phyloP scores from a whole-genome alignment of 2,329 filamentous ascomycete genomes.

The Ceratocystis cubensis region DNA sequence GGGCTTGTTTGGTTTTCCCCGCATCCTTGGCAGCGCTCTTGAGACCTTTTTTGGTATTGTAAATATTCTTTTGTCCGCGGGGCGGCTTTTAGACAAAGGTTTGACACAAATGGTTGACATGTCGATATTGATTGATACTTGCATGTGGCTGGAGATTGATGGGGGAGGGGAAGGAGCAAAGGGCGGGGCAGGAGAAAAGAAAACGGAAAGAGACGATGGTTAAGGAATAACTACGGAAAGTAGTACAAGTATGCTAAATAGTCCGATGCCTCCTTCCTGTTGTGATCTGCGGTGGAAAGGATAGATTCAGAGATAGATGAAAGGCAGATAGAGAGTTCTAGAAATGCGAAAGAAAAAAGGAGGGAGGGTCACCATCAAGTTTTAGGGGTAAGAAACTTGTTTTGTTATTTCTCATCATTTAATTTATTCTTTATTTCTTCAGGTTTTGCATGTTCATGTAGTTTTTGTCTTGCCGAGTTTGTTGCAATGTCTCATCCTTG shows the following conservation, averaged over 20 bases:
- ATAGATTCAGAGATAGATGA: background rate
- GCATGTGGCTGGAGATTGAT: background rate
- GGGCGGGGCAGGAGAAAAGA: background rate
- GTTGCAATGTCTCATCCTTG: background rate
- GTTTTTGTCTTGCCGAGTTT: background rate
- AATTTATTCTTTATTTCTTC: too few relatives aligned
- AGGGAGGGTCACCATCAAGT: background rate
- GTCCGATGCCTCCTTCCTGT: background rate
- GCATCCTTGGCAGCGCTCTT: background rate
- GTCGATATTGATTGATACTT: background rate
- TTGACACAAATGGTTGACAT: background rate
- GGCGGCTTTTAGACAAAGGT: background rate
- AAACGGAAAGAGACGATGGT: background rate
- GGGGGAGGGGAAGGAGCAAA: background rate
- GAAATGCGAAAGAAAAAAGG: background rate
- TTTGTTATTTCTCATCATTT: too few relatives aligned
- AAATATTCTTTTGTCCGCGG: background rate
- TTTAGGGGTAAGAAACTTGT: background rate
- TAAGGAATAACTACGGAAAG: background rate
- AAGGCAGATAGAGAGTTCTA: background rate
- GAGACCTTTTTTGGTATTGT: background rate
- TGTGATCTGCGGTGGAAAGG: background rate
- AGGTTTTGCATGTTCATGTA: background rate
- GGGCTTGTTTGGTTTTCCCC: background rate
- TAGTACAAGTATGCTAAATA: background rate